Evolutionary conservation across 306 rosid species (phyloP).

Genomic region (Argentina anserina): DNA sequence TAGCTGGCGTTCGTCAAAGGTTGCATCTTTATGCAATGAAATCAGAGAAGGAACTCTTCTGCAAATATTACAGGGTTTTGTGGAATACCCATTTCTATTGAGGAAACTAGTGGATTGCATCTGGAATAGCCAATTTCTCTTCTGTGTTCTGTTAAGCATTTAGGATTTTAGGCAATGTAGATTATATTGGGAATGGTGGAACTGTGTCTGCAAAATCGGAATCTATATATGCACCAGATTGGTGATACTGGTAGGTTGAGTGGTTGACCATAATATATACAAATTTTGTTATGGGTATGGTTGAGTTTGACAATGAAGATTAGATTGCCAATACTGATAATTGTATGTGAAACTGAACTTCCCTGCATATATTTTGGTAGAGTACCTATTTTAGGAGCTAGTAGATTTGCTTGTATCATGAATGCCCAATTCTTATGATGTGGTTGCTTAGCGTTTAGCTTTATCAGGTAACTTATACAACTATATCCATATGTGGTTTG

Average conservation of each 20-base stretch:
- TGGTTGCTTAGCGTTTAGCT: background rate
- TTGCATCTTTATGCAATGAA: background rate
- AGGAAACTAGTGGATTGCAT: background rate
- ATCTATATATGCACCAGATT: background rate
- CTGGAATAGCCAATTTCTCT: background rate
- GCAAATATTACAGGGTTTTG: background rate
- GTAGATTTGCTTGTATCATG: background rate
- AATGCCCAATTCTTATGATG: background rate
- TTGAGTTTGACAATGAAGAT: background rate
- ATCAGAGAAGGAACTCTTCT: background rate
- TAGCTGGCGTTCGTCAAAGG: background rate
- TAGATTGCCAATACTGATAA: background rate
- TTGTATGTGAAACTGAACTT: background rate
- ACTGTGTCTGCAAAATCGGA: background rate
- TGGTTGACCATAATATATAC: background rate
- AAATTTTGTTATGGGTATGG: background rate
- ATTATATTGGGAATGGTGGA: background rate
- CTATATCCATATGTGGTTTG: background rate
- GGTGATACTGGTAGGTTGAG: background rate
- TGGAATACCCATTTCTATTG: background rate
- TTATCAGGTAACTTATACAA: background rate
- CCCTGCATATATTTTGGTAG: background rate
- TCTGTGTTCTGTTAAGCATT: background rate
- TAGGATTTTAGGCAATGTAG: background rate
- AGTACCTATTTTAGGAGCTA: background rate